These are phyloP conservation scores for Arthrobotrys conoides DNA, from an alignment of 2,329 filamentous ascomycete species.

Conservation along the genomic window DNA sequence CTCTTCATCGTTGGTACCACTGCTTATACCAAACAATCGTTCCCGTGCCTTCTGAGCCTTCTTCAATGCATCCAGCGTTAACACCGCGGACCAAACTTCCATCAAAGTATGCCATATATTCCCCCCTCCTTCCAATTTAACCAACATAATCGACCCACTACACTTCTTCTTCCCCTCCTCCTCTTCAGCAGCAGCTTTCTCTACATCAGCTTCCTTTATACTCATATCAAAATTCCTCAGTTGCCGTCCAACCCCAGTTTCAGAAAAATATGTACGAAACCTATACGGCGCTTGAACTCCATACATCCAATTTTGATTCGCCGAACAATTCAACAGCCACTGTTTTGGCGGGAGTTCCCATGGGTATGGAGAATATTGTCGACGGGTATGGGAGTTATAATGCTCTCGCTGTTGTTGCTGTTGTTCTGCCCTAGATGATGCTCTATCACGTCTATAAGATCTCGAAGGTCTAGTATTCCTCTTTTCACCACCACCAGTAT, in stretches of 20 bases:
- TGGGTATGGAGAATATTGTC: not conserved
- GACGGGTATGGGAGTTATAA: not conserved
- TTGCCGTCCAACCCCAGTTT: conserved; percentile 62
- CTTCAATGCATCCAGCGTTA: conserved; percentile 63
- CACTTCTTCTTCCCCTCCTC: conserved; percentile 8
- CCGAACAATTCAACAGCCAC: conserved; percentile 29
- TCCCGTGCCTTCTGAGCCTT: conserved; percentile 61
- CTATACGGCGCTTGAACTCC: conserved; percentile 59
- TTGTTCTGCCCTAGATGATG: not conserved
- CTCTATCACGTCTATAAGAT: not conserved
- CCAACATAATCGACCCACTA: conserved; percentile 63
- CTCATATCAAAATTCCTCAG: conserved; percentile 37
- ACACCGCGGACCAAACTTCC: conserved; percentile 64
- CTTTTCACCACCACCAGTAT: not conserved
- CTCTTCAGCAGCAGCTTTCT: not conserved
- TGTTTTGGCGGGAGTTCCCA: not conserved
- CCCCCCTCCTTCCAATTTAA: conserved; percentile 63
- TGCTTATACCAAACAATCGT: conserved; percentile 44
- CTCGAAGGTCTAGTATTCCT: not conserved
- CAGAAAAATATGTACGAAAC: conserved; percentile 62
- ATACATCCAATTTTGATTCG: conserved; percentile 21
- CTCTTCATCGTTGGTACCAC: not conserved
- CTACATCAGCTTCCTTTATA: not conserved
- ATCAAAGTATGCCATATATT: conserved; percentile 65
- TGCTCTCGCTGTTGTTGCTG: too few species aligned